A percentile compares a stretch with the other conserved stretches of the same genome.
These are phyloP conservation scores for Chrysopogon serrulatus DNA, from an alignment of 176 grass and related monocot species.

Conservation along the genomic window DNA sequence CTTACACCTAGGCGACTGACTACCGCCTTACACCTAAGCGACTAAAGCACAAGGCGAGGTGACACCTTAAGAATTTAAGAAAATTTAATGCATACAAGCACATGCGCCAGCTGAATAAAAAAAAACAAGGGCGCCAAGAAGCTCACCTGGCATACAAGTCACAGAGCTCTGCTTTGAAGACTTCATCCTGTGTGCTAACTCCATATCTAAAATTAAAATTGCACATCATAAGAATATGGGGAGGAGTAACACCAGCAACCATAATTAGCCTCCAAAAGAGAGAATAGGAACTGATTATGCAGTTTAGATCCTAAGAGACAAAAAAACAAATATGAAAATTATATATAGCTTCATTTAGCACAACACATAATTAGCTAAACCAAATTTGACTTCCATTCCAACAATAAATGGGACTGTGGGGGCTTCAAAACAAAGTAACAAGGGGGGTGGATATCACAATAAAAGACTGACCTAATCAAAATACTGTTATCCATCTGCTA, in stretches of 20 bases:
- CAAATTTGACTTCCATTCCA: not conserved
- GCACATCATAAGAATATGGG: slow-evolving; percentile 19
- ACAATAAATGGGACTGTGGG: not conserved
- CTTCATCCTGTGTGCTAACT: slow-evolving; percentile 76
- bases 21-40: not conserved
- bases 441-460: not conserved
- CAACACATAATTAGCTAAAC: not conserved
- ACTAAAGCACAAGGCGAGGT: not conserved
- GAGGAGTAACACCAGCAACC: not conserved
- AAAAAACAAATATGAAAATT: slow-evolving; percentile 3
- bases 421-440: not conserved
- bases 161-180: slow-evolving; percentile 86
- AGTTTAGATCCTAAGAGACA: not conserved
- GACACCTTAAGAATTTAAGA: not conserved
- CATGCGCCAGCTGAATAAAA: not conserved
- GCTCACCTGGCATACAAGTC: slow-evolving; percentile 76
- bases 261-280: not conserved
- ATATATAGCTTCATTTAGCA: not conserved
- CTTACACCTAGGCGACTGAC: not conserved
- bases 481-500: not conserved
- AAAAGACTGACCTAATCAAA: slow-evolving; percentile 9
- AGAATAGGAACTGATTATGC: not conserved
- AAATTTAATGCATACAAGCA: not conserved
- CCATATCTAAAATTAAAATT: slow-evolving; percentile 60
- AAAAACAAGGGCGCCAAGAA: not conserved